A percentile compares a stretch with the other conserved stretches of the same genome.
These are phyloP conservation scores for Exophiala phaeomuriformis DNA, from an alignment of 2,329 filamentous ascomycete genomes.

Conservation along the genomic window DNA sequence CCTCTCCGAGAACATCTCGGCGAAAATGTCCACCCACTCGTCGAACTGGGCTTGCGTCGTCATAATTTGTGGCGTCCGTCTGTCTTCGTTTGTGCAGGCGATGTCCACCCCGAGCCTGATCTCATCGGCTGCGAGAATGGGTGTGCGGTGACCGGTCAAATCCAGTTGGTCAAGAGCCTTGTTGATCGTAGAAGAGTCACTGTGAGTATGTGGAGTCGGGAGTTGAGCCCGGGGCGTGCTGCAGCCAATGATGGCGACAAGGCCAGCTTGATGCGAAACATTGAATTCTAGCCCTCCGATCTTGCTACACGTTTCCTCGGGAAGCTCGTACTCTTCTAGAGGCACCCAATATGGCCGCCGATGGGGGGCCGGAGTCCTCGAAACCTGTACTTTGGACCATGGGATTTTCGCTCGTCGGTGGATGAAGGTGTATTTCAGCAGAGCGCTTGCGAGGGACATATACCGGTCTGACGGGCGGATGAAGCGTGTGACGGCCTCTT, in stretches of 20 bases:
- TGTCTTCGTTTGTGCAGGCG: slow-evolving; percentile 54
- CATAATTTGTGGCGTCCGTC: slow-evolving; percentile 39
- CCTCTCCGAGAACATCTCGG: slow-evolving; percentile 50
- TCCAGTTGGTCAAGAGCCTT: slow-evolving; percentile 6
- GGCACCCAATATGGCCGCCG: slow-evolving; percentile 46
- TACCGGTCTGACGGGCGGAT: slow-evolving; percentile 50
- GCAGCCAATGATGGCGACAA: slow-evolving; percentile 53
- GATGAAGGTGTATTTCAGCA: slow-evolving; percentile 56
- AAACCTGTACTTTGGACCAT: slow-evolving; percentile 51
- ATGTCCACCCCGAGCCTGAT: slow-evolving; percentile 51
- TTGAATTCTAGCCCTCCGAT: slow-evolving; percentile 52
- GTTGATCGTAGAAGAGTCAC: slow-evolving; percentile 5
- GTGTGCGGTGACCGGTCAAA: slow-evolving; percentile 12
- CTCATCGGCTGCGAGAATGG: slow-evolving; percentile 4
- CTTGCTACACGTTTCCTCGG: neutral
- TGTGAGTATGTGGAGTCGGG: slow-evolving; percentile 4
- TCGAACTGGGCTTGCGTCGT: slow-evolving; percentile 47
- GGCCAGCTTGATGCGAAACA: slow-evolving; percentile 56
- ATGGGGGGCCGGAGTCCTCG: slow-evolving; percentile 44
- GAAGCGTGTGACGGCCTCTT: slow-evolving; percentile 43
- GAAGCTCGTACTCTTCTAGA: slow-evolving; percentile 6
- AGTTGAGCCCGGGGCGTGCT: slow-evolving; percentile 26
- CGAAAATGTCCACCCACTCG: slow-evolving; percentile 54
- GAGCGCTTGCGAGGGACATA: slow-evolving; percentile 54
- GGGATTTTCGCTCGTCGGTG: slow-evolving; percentile 48